Base-by-base conservation (phyloP, 2,329 filamentous ascomycete genomes). In the Diplodia mutila region DNA sequence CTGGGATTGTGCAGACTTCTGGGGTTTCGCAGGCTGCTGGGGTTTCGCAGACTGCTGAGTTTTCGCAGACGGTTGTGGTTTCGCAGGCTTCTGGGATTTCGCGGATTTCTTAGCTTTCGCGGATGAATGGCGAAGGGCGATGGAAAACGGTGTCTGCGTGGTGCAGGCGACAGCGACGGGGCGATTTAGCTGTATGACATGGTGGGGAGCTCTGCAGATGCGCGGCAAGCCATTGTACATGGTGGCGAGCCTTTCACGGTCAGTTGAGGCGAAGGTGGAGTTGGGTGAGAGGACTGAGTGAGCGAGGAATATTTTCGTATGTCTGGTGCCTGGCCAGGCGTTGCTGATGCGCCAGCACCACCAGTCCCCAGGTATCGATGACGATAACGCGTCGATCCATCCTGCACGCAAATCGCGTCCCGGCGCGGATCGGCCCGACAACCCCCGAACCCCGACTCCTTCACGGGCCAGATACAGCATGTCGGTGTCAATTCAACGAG, bases 211-310 rank as follows among this genome's bases (percentile, higher is more conserved):
- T 76, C 76, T 72, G 68, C 73, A 72, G 18, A 76, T 73, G 72
- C 75, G 72, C 69, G 73, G 74, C 74, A 77, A 63, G 74, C 77
- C 77, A 78, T 78, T 70, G 73, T 76, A 77, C 77, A 79, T 79
- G 69, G 71, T 76, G 77, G 71, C 72, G 70, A 65, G 67, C 55
- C 42, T 37, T 51, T 29, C 53, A 27, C 64, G 34, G 34, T 51
- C 14, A 18, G 25, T 18, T 29, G 42, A 59, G 29, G 42, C 21
- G 2, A 18, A 48, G 23, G 29, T 23, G 18, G 51, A 52, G 9
- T 11, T 27, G 27, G 18, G 53, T 25, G 53, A 39, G 29, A n/a
- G 37, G 27, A 51, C 27, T 42, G 34, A 37, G 46, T n/a, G 46
- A 46, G 29, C 46, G 32, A 21, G n/a, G 25, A 37, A n/a, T 46